Percentiles rank a stretch among this genome's conserved stretches.
Evolutionary conservation across 495 filamentous ascomycete genomes (phyloP).

Genomic region (Amniculicola lignicola): DNA sequence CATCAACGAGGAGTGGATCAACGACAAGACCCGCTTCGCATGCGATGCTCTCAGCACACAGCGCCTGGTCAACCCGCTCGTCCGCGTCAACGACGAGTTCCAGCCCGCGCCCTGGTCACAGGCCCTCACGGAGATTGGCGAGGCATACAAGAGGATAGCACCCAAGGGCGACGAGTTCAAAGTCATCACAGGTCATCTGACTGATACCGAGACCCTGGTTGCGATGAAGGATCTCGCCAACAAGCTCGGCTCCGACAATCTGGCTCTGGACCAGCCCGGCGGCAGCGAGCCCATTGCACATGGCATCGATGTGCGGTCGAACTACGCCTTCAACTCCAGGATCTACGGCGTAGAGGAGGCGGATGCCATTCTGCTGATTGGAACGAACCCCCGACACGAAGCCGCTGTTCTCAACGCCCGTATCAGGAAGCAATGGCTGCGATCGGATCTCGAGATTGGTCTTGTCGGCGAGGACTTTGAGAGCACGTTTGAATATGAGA

Average conservation of each 20-base stretch:
- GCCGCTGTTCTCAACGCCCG: slow-evolving; percentile 92
- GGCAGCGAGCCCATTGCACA: slow-evolving; percentile 83
- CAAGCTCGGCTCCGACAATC: slow-evolving; percentile 91
- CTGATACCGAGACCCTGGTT: slow-evolving; percentile 87
- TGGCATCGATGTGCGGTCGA: slow-evolving; percentile 88
- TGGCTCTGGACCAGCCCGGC: slow-evolving; percentile 83
- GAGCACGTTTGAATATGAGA: slow-evolving; percentile 88
- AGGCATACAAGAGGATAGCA: slow-evolving; percentile 68
- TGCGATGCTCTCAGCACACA: slow-evolving; percentile 97
- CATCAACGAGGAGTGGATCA: slow-evolving; percentile 99
- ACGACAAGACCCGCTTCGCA: slow-evolving; percentile 95
- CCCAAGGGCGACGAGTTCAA: slow-evolving; percentile 93
- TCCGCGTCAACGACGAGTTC: slow-evolving; percentile 84
- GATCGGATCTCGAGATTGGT: slow-evolving; percentile 89
- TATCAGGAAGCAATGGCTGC: slow-evolving; percentile 95
- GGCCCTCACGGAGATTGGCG: slow-evolving; percentile 77
- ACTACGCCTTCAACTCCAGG: slow-evolving; percentile 94
- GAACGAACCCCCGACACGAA: slow-evolving; percentile 91
- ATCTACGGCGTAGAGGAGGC: slow-evolving; percentile 91
- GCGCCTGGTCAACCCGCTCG: slow-evolving; percentile 83
- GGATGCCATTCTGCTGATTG: slow-evolving; percentile 85
- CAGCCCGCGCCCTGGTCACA: slow-evolving; percentile 91
- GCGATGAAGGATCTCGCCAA: slow-evolving; percentile 96
- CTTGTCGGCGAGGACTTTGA: slow-evolving; percentile 89
- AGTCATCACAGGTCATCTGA: slow-evolving; percentile 83